These are phyloP conservation scores for Pseudopyrenochaeta lycopersici DNA, from an alignment of 2,329 filamentous ascomycete genomes.

Conservation along the genomic window DNA sequence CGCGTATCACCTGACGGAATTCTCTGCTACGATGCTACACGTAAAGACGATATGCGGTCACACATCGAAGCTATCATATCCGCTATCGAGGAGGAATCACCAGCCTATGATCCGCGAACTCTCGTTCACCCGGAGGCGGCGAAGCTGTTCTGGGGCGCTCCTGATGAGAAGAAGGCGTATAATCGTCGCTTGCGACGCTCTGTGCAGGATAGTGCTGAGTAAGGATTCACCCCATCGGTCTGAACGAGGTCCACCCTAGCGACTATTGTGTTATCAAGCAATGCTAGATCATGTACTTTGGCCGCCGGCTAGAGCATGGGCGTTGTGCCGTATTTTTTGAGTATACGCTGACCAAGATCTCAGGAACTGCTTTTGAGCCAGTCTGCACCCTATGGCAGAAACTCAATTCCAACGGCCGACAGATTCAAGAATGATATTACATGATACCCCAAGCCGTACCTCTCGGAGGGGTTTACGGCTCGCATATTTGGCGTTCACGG, in stretches of 20 bases:
- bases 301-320: neutral
- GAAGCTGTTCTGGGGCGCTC: slow-evolving; percentile 83
- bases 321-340: neutral
- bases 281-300: neutral
- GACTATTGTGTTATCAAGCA: neutral
- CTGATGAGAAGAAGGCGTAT: slow-evolving; percentile 84
- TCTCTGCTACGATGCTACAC: slow-evolving; percentile 76
- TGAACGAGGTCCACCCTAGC: neutral
- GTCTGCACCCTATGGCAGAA: neutral
- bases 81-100: slow-evolving; percentile 85
- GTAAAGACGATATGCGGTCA: slow-evolving; percentile 78
- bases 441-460: slow-evolving; percentile 39
- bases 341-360: neutral
- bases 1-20: slow-evolving; percentile 82
- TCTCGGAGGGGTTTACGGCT: slow-evolving; percentile 18
- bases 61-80: slow-evolving; percentile 87
- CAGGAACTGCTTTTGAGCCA: slow-evolving; percentile 37
- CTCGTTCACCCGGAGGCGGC: slow-evolving; percentile 87
- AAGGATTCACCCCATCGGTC: slow-evolving; percentile 15
- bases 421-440: slow-evolving; percentile 31
- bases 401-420: slow-evolving; percentile 28
- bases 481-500: slow-evolving; percentile 34
- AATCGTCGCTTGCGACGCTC: slow-evolving; percentile 81
- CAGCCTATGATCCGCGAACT: slow-evolving; percentile 88
- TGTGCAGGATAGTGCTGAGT: slow-evolving; percentile 67